These are phyloP conservation scores for Erodium chrysanthum DNA, from an alignment of 441 rosid species.

Conservation along the genomic window DNA sequence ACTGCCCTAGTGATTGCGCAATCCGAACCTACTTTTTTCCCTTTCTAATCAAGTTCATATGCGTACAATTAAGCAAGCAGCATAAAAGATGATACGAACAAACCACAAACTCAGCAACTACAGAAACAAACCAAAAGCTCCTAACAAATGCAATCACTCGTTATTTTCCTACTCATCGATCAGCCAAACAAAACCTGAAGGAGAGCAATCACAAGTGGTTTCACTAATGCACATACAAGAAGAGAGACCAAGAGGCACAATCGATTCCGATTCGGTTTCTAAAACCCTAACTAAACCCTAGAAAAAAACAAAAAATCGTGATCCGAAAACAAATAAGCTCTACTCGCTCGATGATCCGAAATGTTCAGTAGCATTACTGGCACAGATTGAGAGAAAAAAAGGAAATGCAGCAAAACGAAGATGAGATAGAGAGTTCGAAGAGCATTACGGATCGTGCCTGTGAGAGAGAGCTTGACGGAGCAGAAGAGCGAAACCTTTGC, in stretches of 20 bases:
- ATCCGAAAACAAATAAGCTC: neutral
- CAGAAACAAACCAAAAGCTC: neutral
- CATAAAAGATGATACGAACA: neutral
- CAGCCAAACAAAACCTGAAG: no score
- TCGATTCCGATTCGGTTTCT: neutral
- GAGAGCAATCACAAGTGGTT: neutral
- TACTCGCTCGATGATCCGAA: neutral
- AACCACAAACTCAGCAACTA: neutral
- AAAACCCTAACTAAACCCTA: neutral
- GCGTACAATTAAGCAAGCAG: neutral
- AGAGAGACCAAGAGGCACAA: no score
- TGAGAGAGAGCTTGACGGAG: neutral
- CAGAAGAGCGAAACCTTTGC: neutral
- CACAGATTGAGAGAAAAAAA: no score
- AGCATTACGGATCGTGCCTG: neutral
- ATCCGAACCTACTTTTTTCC: neutral
- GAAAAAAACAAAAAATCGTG: neutral
- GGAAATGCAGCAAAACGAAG: neutral
- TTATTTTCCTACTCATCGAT: neutral
- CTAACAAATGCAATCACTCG: neutral
- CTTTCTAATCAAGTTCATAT: neutral
- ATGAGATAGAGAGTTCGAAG: neutral
- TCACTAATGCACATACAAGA: no score
- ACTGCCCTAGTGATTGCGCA: neutral
- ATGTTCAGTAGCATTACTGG: no score